Evolutionary conservation across 2,329 filamentous ascomycete species (phyloP).

Genomic region (Stachybotrys chlorohalonatus): DNA sequence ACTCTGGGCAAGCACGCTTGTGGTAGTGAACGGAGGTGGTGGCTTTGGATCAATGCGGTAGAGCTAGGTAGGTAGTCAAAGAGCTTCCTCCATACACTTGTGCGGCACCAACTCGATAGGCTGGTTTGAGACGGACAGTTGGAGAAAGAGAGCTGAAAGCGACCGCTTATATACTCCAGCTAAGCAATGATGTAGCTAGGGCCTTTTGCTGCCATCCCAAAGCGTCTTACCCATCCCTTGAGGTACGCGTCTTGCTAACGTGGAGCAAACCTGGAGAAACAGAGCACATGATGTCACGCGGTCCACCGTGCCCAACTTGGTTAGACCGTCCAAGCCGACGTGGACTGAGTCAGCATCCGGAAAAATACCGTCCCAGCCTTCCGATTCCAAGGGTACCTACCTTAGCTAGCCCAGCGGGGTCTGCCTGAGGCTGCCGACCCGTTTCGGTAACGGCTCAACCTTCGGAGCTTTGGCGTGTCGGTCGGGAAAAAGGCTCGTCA

Average conservation of each 20-base stretch:
- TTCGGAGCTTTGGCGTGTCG: constrained; percentile 19
- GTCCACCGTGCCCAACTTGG: too few relatives aligned
- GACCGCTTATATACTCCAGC: background rate
- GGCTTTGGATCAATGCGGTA: background rate
- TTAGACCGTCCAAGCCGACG: too few relatives aligned
- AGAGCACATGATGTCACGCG: constrained; percentile 7
- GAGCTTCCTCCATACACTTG: too few relatives aligned
- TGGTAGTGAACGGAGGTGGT: background rate
- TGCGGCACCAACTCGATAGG: too few relatives aligned
- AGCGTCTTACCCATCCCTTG: background rate
- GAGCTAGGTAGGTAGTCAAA: background rate
- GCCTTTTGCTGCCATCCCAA: background rate
- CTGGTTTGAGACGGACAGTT: too few relatives aligned
- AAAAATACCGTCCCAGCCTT: background rate
- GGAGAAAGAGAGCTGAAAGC: background rate
- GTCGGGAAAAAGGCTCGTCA: constrained; percentile 31
- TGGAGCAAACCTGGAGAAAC: constrained; percentile 5
- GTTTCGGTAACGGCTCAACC: constrained; percentile 25
- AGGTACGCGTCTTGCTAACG: background rate
- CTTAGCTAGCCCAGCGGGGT: background rate
- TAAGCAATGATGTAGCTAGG: background rate
- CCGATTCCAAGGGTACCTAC: background rate
- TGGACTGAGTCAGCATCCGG: background rate
- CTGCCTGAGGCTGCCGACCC: constrained; percentile 17
- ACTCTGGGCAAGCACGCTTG: constrained; percentile 1